Base-by-base conservation (phyloP, 495 filamentous ascomycete species). In the Xylaria venustula region DNA sequence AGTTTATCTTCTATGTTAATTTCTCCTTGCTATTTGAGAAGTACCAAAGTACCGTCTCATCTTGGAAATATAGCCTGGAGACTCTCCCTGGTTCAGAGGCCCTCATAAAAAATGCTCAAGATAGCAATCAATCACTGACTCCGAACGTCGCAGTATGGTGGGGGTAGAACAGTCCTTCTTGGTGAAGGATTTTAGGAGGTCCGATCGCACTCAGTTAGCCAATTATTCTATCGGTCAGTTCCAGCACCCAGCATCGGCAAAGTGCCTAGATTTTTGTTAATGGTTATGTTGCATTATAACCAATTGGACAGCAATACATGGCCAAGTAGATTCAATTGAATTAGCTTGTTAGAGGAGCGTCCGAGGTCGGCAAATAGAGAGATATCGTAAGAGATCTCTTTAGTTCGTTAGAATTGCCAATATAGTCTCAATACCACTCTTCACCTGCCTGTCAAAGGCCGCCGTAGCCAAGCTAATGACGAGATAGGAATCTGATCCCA, bases 111-210 rank as follows among this genome's bases (percentile, higher is more conserved):
- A 19, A 40, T 36, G 36, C 22, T 28, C 8, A 30, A 28, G n/a
- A 42, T 28, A 28, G n/a, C 53, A n/a, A n/a, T n/a, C 30, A 44
- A 55, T 32, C 20, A 17, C 40, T 55, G 26, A 55, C 37, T 55
- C 17, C 7, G 41, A 42, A 8, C 22, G 11, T 34, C 32, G 3
- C 40, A 55, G 53, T 97, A 95, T 76, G 92, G 92, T 23, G 89
- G 85, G 23, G 90, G 91, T 0, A 78, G 86, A 45, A 84, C 80
- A 7, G 74, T 91, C 26, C 67, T 79, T 59, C 26, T 81, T 17
- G 90, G 90, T 6, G 83, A 85, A 68, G 89, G 86, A 1, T 87
- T 86, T 68, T 82, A 70, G 41, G 28, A 7, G 26, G 42, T 57
- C 20, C 34, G 50, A 40, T n/a, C 20, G 32, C 2, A 23, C 14